These are phyloP conservation scores for Volutella citrinella DNA, from an alignment of 2,329 filamentous ascomycete genomes.

Conservation along the genomic window DNA sequence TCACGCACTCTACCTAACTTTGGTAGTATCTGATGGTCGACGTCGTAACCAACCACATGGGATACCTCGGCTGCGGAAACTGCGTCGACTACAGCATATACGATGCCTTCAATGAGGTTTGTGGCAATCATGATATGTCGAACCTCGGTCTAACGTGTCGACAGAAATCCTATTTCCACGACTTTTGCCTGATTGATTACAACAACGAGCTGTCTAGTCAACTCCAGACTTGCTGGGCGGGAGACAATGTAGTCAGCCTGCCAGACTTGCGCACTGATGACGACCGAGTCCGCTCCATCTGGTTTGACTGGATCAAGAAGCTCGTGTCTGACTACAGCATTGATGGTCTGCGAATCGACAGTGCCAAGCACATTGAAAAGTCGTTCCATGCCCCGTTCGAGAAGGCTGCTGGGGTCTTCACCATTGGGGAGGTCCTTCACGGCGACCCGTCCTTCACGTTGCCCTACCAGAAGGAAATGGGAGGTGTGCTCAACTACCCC, in stretches of 20 bases:
- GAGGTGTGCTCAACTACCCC: slow-evolving; percentile 61
- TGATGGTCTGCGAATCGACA: slow-evolving; percentile 60
- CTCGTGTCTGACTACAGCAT: slow-evolving; percentile 60
- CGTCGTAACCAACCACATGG: slow-evolving; percentile 16
- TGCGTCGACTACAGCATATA: slow-evolving; percentile 13
- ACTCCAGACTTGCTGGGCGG: slow-evolving; percentile 14
- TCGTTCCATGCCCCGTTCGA: slow-evolving; percentile 56
- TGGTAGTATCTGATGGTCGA: slow-evolving; percentile 13
- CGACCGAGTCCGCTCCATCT: slow-evolving; percentile 44
- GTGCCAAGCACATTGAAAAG: slow-evolving; percentile 59
- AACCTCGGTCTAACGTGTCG: neutral
- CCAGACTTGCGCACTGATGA: slow-evolving; percentile 60
- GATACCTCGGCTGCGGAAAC: slow-evolving; percentile 11
- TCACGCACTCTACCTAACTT: neutral
- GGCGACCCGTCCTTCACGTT: slow-evolving; percentile 49
- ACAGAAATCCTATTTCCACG: slow-evolving; percentile 13
- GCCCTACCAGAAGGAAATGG: slow-evolving; percentile 52
- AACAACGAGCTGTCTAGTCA: slow-evolving; percentile 10
- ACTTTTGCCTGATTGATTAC: slow-evolving; percentile 15
- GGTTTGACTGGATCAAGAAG: slow-evolving; percentile 56
- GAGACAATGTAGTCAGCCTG: slow-evolving; percentile 33
- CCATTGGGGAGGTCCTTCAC: slow-evolving; percentile 58
- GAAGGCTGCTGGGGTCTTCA: slow-evolving; percentile 53
- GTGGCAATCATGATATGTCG: too few species aligned
- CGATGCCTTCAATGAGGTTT: slow-evolving; percentile 9